Base-by-base conservation (phyloP, 371 early-diverging fungal species). In the Apophysomyces elegans region DNA sequence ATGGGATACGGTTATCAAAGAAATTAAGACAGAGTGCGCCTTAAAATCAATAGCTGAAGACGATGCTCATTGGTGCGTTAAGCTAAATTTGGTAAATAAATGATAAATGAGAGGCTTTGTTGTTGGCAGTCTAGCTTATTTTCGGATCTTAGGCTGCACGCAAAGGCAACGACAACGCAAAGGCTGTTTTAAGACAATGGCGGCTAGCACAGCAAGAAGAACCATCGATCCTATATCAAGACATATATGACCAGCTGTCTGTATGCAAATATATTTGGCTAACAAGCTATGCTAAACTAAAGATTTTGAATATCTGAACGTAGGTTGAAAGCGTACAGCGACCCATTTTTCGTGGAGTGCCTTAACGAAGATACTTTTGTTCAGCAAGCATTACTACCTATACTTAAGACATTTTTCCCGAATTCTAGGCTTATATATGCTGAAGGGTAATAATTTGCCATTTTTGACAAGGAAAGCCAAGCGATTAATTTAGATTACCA, bases 321-420 rank as follows among this genome's bases (percentile, higher is more conserved):
- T 46, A 64, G 65, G 35, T 46, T 64, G 13, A 59, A 58, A 43
- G 14, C 65, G 43, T 58, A 45, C 39, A 64, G 63, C 21, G 56
- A 54, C n/a, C 13, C 18, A 6, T 63, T 18, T 26, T 16, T 18
- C 21, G 36, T 43, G 8, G 36, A 36, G 6, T 12, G 18, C 5
- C 41, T 64, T 13, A 64, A 64, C 26, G 64, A 64, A 57, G 64
- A 64, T 56, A 64, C 64, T 11, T 64, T 43, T 45, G 64, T 46
- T 11, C 32, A 58, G 26, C 16, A 64, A 39, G 36, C 59, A 37
- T 58, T 64, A 38, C 11, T 44, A 6, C 64, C 58, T 4, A 57
- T 64, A 32, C 46, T 64, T 9, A 57, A 37, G 16, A 45, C 57
- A 1, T 64, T 43, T 45, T 64, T 57, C 39, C 58, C 57, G n/a